phyloP scores from a whole-genome alignment of 352 stramenopile species.

The Globisporangium cylindrosporum region DNA sequence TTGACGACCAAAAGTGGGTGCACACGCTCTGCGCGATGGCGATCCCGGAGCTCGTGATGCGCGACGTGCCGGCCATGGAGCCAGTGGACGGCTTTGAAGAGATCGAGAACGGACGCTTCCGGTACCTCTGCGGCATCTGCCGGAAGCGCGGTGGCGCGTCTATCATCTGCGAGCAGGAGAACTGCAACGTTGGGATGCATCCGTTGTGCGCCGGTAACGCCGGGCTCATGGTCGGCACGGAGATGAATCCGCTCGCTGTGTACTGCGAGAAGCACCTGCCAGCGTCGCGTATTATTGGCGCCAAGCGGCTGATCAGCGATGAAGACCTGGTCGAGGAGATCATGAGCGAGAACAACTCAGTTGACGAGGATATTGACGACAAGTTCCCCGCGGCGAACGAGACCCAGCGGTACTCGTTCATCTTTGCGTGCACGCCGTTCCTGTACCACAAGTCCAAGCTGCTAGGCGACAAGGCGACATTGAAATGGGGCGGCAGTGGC shows the following conservation, averaged over 20 bases:
- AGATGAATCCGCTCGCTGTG: constrained; percentile 62
- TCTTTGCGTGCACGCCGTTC: constrained; percentile 74
- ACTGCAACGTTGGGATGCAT: constrained; percentile 79
- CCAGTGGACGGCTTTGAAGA: constrained; percentile 80
- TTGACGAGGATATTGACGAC: constrained; percentile 42
- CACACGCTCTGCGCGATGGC: constrained; percentile 81
- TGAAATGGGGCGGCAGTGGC: constrained; percentile 22
- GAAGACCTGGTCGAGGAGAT: constrained; percentile 83
- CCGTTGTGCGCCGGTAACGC: constrained; percentile 72
- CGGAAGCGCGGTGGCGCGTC: constrained; percentile 76
- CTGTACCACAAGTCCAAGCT: constrained; percentile 49
- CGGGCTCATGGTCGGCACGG: constrained; percentile 76
- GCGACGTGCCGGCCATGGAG: constrained; percentile 80
- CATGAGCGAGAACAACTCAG: constrained; percentile 66
- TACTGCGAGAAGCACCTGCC: constrained; percentile 87
- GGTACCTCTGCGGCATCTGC: constrained; percentile 78
- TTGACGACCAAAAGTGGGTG: constrained; percentile 75
- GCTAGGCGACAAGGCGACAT: constrained; percentile 37
- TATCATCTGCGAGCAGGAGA: constrained; percentile 76
- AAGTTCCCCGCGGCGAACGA: constrained; percentile 37
- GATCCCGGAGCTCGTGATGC: constrained; percentile 83
- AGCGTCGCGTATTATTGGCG: constrained; percentile 52
- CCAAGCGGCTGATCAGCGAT: constrained; percentile 83
- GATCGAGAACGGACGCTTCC: constrained; percentile 81
- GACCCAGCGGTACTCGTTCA: constrained; percentile 57